Evolutionary conservation across 2,329 filamentous ascomycete species (phyloP).

Genomic region (Fusarium tjaetaba): DNA sequence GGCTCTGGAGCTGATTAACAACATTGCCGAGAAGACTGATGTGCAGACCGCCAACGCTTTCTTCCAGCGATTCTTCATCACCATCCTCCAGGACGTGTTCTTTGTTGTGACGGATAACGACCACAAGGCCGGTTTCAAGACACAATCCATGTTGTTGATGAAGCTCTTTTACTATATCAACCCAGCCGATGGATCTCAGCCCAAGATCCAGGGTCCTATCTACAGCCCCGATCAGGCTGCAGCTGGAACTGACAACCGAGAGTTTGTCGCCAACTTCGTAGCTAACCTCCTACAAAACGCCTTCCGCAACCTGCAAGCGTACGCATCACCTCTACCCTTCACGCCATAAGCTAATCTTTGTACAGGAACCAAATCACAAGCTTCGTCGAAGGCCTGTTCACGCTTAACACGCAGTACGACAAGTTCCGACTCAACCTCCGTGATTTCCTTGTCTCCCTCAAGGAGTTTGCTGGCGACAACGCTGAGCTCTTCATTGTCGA

Average conservation of each 20-base stretch:
- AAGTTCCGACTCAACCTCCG: conserved; percentile 96
- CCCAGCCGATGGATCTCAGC: conserved; percentile 70
- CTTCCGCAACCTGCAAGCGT: conserved; percentile 93
- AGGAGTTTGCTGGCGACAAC: conserved; percentile 97
- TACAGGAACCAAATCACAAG: conserved; percentile 82
- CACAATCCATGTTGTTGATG: conserved; percentile 91
- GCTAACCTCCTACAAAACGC: conserved; percentile 85
- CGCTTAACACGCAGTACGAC: conserved; percentile 86
- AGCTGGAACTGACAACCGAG: conserved; percentile 84
- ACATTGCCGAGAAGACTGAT: conserved; percentile 95
- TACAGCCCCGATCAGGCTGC: conserved; percentile 87
- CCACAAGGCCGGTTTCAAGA: conserved; percentile 99
- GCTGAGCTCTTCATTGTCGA: conserved; percentile 93
- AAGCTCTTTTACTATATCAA: conserved; percentile 98
- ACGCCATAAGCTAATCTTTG: conserved; percentile 48
- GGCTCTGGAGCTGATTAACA: conserved; percentile 97
- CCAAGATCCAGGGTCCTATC: conserved; percentile 92
- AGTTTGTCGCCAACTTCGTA: conserved; percentile 91
- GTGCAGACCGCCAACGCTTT: conserved; percentile 87
- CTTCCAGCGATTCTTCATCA: conserved; percentile 97
- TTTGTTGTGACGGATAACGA: conserved; percentile 97
- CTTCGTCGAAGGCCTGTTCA: conserved; percentile 91
- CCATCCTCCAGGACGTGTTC: conserved; percentile 97
- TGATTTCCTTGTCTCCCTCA: conserved; percentile 96
- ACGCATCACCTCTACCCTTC: conserved; percentile 53